Conservation (phyloP, 345 rosid genomes). For the Gossypium turneri region DNA sequence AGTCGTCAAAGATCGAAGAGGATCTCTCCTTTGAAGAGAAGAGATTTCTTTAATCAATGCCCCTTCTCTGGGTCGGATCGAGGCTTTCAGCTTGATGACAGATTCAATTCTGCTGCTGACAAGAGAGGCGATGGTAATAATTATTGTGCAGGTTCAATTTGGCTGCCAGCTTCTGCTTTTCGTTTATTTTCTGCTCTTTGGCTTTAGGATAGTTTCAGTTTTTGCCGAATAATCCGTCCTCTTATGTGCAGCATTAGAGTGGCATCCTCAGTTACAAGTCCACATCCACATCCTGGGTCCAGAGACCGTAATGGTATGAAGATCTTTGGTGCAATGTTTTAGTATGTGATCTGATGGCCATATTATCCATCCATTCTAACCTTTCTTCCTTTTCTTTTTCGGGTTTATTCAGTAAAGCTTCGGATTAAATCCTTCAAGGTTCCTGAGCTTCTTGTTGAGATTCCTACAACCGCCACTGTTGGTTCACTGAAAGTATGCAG, state of each 20-base stretch:
- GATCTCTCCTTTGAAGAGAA: conserved; percentile 35
- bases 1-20: conserved; percentile 31
- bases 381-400: neutral
- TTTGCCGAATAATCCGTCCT: conserved; percentile 16
- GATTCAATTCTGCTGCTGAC: conserved; percentile 22
- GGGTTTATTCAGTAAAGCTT: conserved; percentile 27
- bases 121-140: conserved; percentile 19
- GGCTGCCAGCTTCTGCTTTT: neutral
- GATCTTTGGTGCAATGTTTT: neutral
- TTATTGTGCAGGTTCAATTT: conserved; percentile 8
- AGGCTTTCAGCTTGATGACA: conserved; percentile 11
- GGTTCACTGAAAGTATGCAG: conserved; percentile 33
- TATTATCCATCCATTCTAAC: conserved; percentile 2
- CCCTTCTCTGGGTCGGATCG: conserved; percentile 8
- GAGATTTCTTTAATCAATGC: conserved; percentile 28
- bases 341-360: neutral
- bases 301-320: conserved; percentile 28
- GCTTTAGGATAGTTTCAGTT: conserved; percentile 10
- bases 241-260: conserved; percentile 21
- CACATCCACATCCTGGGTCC: conserved; percentile 5
- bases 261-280: conserved; percentile 23
- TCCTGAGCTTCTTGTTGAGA: conserved; percentile 35
- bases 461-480: conserved; percentile 33
- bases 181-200: conserved; percentile 9
- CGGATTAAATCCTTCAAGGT: conserved; percentile 32